Conservation (phyloP, 2,329 filamentous ascomycete genomes). For the Fusarium austroafricanum region DNA sequence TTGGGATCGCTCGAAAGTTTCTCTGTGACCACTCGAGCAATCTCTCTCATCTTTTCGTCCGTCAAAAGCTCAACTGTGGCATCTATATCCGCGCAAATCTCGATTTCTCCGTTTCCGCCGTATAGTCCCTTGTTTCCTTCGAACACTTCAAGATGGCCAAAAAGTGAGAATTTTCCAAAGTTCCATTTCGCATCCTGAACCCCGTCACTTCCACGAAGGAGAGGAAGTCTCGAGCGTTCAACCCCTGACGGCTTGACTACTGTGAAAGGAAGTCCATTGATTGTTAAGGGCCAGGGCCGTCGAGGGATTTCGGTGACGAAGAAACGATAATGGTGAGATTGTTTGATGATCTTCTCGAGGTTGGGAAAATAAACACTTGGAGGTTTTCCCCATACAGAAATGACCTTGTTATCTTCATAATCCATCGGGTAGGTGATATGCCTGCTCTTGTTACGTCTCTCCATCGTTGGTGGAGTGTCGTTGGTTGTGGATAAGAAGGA, state of each 20-base stretch:
- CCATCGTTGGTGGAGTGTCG: background rate
- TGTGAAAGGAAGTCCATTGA: background rate
- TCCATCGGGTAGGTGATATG: background rate
- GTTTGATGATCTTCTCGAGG: background rate
- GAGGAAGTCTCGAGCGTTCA: background rate
- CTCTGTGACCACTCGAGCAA: background rate
- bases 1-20: background rate
- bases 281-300: background rate
- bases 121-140: background rate
- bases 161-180: background rate
- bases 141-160: background rate
- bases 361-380: background rate
- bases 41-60: background rate
- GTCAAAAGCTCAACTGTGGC: background rate
- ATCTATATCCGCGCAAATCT: background rate
- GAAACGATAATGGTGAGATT: background rate
- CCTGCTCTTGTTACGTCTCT: background rate
- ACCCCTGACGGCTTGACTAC: background rate
- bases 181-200: background rate
- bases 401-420: background rate
- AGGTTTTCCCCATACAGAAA: background rate
- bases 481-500: background rate
- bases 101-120: background rate
- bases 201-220: background rate
- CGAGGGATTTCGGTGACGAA: background rate